phyloP scores from a whole-genome alignment of 371 early-diverging fungal species.

The Rhizopus microsporus region DNA sequence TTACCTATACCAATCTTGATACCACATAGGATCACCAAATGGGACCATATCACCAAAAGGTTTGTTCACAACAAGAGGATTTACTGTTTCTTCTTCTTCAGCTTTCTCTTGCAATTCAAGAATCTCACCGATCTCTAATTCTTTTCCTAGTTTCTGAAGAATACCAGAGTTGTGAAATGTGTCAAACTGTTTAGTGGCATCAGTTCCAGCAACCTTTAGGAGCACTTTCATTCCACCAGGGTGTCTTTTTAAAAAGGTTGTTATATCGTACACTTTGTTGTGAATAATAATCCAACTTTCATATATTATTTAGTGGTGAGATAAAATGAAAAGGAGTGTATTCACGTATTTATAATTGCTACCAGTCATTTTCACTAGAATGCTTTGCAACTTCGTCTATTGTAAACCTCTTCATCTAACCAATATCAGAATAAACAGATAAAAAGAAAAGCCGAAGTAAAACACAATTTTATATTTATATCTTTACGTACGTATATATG shows the following conservation, averaged over 20 bases:
- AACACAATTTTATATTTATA: too few species aligned
- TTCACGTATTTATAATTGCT: too few species aligned
- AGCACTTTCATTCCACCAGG: constrained; percentile 73
- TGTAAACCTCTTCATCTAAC: too few species aligned
- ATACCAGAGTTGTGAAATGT: constrained; percentile 74
- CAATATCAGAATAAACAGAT: too few species aligned
- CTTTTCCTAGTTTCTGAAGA: constrained; percentile 21
- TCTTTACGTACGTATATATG: too few species aligned
- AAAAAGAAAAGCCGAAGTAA: too few species aligned
- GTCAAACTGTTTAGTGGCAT: constrained; percentile 89
- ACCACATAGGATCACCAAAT: constrained; percentile 75
- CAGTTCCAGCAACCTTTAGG: constrained; percentile 82
- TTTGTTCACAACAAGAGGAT: constrained; percentile 22
- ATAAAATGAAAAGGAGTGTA: too few species aligned
- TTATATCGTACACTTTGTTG: constrained; percentile 78
- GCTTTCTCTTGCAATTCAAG: constrained; percentile 6
- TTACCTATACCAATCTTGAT: constrained; percentile 47
- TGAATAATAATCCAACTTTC: constrained; percentile 87
- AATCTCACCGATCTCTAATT: constrained; percentile 17
- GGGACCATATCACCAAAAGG: constrained; percentile 49
- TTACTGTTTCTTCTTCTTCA: constrained; percentile 13
- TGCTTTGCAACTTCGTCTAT: too few species aligned
- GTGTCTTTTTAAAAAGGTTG: constrained; percentile 77
- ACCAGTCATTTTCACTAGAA: too few species aligned
- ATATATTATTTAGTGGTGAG: background rate